Conservation (phyloP, 2,329 filamentous ascomycete species). For the Colletotrichum tabaci region DNA sequence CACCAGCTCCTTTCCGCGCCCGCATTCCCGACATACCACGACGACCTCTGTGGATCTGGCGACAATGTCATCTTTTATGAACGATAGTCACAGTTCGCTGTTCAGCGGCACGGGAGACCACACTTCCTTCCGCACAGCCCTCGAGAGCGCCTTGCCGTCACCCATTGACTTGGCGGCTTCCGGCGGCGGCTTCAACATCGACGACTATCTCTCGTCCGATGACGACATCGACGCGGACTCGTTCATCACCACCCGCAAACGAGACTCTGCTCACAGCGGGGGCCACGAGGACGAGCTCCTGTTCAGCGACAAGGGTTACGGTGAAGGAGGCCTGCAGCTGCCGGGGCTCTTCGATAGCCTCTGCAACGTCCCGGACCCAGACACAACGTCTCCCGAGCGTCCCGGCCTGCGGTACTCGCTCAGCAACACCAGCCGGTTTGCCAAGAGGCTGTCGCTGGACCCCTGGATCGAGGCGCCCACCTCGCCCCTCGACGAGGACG, state of each 20-base stretch:
- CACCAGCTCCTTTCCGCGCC: conserved; percentile 56
- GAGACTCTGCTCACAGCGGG: conserved; percentile 41
- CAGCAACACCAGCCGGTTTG: conserved; percentile 12
- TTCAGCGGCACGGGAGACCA: conserved; percentile 40
- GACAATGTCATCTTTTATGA: conserved; percentile 40
- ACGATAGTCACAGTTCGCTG: conserved; percentile 38
- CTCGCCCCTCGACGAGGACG: conserved; percentile 21
- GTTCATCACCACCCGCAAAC: conserved; percentile 43
- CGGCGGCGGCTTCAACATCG: conserved; percentile 52
- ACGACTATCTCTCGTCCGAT: conserved; percentile 57
- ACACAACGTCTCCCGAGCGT: conserved; percentile 10
- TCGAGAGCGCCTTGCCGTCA: conserved; percentile 33
- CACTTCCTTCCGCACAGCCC: conserved; percentile 35
- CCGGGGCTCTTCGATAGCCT: conserved; percentile 51
- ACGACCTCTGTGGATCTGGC: conserved; percentile 61
- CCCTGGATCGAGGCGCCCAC: conserved; percentile 17
- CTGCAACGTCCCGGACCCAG: conserved; percentile 30
- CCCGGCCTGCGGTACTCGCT: conserved; percentile 11
- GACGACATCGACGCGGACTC: conserved; percentile 57
- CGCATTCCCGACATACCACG: conserved; percentile 60
- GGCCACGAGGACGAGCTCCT: conserved; percentile 56
- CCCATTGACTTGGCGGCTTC: conserved; percentile 6
- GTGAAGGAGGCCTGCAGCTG: conserved; percentile 51
- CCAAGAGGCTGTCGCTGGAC: conserved; percentile 11
- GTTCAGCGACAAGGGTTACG: conserved; percentile 55